Percentiles rank a stretch among this genome's conserved stretches.
phyloP scores from a whole-genome alignment of 2,329 filamentous ascomycete species.

The Fusarium sacchari region DNA sequence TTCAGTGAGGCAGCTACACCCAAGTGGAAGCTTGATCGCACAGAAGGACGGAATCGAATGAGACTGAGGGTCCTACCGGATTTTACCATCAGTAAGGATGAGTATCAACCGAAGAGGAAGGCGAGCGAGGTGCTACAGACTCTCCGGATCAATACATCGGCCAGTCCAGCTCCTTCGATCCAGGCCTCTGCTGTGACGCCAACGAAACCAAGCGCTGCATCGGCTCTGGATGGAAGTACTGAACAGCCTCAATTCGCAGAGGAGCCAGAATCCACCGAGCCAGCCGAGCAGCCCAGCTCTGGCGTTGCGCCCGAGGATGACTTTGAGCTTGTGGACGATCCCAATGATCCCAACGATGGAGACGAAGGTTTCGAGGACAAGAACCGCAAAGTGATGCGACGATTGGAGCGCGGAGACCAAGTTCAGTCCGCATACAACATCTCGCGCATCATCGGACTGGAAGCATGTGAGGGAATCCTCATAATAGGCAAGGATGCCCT shows the following conservation, averaged over 20 bases:
- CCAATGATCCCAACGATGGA: constrained; percentile 80
- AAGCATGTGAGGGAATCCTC: constrained; percentile 91
- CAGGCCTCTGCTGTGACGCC: constrained; percentile 31
- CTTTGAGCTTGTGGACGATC: constrained; percentile 95
- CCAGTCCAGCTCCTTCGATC: constrained; percentile 33
- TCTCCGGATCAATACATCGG: constrained; percentile 49
- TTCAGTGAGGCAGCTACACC: constrained; percentile 71
- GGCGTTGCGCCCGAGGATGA: constrained; percentile 75
- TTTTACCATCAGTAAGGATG: constrained; percentile 71
- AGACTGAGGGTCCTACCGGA: constrained; percentile 87
- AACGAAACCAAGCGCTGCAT: constrained; percentile 28
- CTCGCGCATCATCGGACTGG: constrained; percentile 90
- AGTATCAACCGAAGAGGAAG: constrained; percentile 87
- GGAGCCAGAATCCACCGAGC: constrained; percentile 40
- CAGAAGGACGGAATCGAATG: constrained; percentile 96
- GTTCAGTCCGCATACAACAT: constrained; percentile 96
- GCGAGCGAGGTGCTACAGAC: constrained; percentile 55
- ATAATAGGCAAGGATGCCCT: constrained; percentile 92
- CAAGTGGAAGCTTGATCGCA: constrained; percentile 95
- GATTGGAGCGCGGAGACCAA: constrained; percentile 87
- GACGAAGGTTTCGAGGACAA: constrained; percentile 92
- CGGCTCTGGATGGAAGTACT: constrained; percentile 33
- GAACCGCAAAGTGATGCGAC: constrained; percentile 97
- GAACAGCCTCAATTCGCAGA: constrained; percentile 33
- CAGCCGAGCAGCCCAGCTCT: constrained; percentile 31